A percentile compares a stretch with the other conserved stretches of the same genome.
These are phyloP conservation scores for Talaromyces sp. DNA, from an alignment of 2,329 filamentous ascomycete genomes.

Conservation along the genomic window DNA sequence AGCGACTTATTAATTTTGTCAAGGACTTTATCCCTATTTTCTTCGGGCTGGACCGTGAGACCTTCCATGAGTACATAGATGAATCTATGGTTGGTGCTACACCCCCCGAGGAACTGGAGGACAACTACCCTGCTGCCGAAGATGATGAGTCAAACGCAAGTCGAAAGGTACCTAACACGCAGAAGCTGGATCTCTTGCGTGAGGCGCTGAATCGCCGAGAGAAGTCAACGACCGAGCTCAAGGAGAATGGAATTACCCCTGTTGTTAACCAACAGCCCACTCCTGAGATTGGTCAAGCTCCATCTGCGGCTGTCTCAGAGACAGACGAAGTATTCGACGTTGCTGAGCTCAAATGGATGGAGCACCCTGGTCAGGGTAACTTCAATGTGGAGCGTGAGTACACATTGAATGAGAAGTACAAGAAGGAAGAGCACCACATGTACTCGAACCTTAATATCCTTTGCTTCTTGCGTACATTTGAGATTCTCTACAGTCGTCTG, in stretches of 20 bases:
- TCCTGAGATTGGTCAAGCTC: slow-evolving; percentile 63
- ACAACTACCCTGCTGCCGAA: slow-evolving; percentile 67
- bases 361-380: slow-evolving; percentile 60
- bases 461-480: slow-evolving; percentile 92
- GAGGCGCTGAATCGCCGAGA: slow-evolving; percentile 81
- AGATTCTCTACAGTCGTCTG: slow-evolving; percentile 84
- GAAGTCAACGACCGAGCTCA: slow-evolving; percentile 69
- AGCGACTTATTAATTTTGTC: slow-evolving; percentile 73
- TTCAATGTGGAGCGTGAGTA: slow-evolving; percentile 66
- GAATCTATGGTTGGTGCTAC: slow-evolving; percentile 71
- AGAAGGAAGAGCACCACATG: slow-evolving; percentile 80
- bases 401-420: slow-evolving; percentile 77
- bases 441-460: slow-evolving; percentile 91
- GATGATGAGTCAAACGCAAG: slow-evolving; percentile 63
- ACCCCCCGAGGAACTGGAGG: slow-evolving; percentile 76
- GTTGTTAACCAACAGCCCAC: slow-evolving; percentile 84
- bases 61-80: slow-evolving; percentile 66
- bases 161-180: slow-evolving; percentile 65
- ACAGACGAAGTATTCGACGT: slow-evolving; percentile 58
- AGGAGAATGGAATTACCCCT: slow-evolving; percentile 70
- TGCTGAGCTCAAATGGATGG: slow-evolving; percentile 59
- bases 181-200: slow-evolving; percentile 76
- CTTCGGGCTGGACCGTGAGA: slow-evolving; percentile 73
- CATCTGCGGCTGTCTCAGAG: slow-evolving; percentile 48
- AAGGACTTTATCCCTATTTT: slow-evolving; percentile 75